Evolutionary conservation across 2,329 filamentous ascomycete species (phyloP).

Genomic region (Arthrinium phaeospermum): DNA sequence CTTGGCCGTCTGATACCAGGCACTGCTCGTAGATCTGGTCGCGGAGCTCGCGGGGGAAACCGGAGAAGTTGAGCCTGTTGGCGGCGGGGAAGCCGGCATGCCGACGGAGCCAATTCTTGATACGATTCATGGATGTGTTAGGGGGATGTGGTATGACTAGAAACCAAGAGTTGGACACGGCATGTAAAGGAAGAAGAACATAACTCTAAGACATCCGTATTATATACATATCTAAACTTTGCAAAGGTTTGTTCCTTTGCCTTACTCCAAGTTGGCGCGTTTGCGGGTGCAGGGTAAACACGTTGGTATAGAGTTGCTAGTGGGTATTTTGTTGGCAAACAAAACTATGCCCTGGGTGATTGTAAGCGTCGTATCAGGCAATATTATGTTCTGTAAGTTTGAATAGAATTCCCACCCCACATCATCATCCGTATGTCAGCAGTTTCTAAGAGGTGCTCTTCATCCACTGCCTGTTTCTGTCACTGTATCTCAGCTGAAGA

Average conservation of each 20-base stretch:
- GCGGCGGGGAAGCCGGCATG: no score
- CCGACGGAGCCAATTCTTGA: not conserved
- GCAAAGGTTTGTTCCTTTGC: not conserved
- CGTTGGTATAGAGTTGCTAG: not conserved
- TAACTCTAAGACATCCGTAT: not conserved
- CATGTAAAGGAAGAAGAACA: not conserved
- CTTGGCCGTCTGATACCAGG: not conserved
- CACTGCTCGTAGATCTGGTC: not conserved
- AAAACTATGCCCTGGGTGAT: no score
- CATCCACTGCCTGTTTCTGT: no score
- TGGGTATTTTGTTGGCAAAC: no score
- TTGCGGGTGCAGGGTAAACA: not conserved
- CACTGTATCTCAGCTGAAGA: no score
- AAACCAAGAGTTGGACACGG: not conserved
- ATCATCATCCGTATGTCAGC: no score
- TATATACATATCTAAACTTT: not conserved
- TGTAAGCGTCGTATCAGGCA: no score
- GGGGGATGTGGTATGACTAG: not conserved
- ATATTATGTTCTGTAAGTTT: no score
- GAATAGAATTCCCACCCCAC: no score
- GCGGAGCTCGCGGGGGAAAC: not conserved
- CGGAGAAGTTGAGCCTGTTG: constrained; percentile 25
- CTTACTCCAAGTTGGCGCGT: not conserved
- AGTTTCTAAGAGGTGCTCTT: no score
- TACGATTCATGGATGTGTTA: not conserved